Evolutionary conservation across 805 yeast species (phyloP).

Genomic region (Ogataea siamensis): DNA sequence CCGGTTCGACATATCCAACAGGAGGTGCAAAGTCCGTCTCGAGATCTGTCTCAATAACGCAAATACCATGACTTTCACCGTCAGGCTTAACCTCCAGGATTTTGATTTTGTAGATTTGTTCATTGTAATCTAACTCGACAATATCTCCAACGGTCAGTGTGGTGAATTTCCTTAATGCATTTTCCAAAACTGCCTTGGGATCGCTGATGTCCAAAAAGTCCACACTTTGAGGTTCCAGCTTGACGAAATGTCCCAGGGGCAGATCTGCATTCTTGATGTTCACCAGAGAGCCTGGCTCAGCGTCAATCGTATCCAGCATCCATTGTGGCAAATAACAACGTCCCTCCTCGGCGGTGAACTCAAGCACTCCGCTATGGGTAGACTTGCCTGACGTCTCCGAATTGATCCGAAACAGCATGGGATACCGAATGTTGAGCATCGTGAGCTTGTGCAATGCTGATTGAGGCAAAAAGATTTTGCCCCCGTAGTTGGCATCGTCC

Average conservation of each 20-base stretch:
- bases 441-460: slow-evolving; percentile 86
- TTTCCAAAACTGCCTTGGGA: slow-evolving; percentile 95
- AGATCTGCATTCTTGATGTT: slow-evolving; percentile 74
- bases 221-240: slow-evolving; percentile 91
- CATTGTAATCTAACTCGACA: slow-evolving; percentile 82
- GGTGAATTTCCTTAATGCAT: slow-evolving; percentile 84
- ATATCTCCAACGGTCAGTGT: slow-evolving; percentile 83
- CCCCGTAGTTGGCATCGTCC: slow-evolving; percentile 86
- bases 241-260: slow-evolving; percentile 84
- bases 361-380: slow-evolving; percentile 93
- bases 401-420: slow-evolving; percentile 84
- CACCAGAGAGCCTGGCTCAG: slow-evolving; percentile 78
- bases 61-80: slow-evolving; percentile 60
- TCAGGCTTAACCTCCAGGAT: slow-evolving; percentile 88
- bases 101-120: slow-evolving; percentile 70
- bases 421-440: slow-evolving; percentile 88
- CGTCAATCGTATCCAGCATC: slow-evolving; percentile 81
- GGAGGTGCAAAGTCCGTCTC: slow-evolving; percentile 99
- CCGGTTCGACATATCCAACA: slow-evolving; percentile 95
- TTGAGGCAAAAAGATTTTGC: slow-evolving; percentile 92
- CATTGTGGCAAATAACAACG: slow-evolving; percentile 92
- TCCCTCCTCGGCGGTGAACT: slow-evolving; percentile 97
- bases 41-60: slow-evolving; percentile 95
- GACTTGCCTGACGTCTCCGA: slow-evolving; percentile 55
- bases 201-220: slow-evolving; percentile 92